Base-by-base conservation (phyloP, 345 rosid species). In the Lepidium sativum region DNA sequence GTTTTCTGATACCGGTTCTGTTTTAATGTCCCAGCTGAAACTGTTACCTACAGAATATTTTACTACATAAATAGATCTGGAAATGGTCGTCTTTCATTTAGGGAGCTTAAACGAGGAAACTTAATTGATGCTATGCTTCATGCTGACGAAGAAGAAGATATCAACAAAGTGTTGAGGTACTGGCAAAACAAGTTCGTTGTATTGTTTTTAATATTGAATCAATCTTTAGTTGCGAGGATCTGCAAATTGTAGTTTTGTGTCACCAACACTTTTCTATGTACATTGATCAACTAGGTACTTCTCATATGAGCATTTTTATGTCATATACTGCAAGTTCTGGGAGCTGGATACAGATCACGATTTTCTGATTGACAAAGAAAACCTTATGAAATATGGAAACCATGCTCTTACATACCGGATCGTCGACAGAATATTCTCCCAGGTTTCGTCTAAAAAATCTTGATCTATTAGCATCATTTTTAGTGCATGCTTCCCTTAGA, bases 261-360 rank as follows among this genome's bases (percentile, higher is more conserved):
- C n/a, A n/a, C n/a, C 42, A 45, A 64, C 8, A 63, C 43, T 48
- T 59, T 18, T 58, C 55, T 58, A n/a, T 35, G 3, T 25, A 42
- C 12, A 41, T 27, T 45, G 72, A 51, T 17, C n/a, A 53, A 67
- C 32, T 81, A 92, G 98, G 73, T 92, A 87, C 74, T 92, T 92
- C 82, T 92, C 98, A 0, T 92, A 92, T 63, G 98, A 92, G 61
- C 98, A 92, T 76, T 92, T 92, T 59, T 92, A 92, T 43, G 96
- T 92, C 59, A 85, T 92, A 77, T 92, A 92, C 90, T 92, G 98
- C 95, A 92, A 92, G 79, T 92, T 89, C 70, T 92, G 95, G 98
- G 95, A 92, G 83, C 86, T 92, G 72, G 96, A 92, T 71, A 80
- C 87, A 2, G 98, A 92, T 80, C 96, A 92, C 25, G 98, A 92